These are phyloP conservation scores for Vaccinium macrocarpon DNA, from an alignment of 148 eudicot genomes.

Conservation along the genomic window DNA sequence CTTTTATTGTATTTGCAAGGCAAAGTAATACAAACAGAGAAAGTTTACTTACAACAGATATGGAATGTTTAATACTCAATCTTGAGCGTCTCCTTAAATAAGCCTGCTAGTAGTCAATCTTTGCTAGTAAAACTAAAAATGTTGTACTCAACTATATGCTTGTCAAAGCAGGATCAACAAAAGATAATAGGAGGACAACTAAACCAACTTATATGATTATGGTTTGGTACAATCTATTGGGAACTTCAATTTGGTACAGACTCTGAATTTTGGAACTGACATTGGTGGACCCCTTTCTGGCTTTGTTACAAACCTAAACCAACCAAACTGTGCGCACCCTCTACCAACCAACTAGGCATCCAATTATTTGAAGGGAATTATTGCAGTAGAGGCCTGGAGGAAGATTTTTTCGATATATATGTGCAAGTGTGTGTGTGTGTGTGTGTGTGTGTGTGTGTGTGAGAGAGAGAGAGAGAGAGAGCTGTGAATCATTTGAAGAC, in stretches of 20 bases:
- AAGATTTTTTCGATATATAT: neutral
- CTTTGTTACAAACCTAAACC: slow-evolving; percentile 4
- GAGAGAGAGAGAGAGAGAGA: neutral
- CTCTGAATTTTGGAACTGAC: neutral
- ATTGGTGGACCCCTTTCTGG: neutral
- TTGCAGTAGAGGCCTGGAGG: neutral
- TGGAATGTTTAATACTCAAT: neutral
- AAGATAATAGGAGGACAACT: neutral
- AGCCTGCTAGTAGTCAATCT: neutral
- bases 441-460: no score
- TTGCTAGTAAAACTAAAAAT: neutral
- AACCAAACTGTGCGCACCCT: neutral
- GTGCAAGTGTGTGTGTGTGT: neutral
- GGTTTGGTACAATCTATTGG: neutral
- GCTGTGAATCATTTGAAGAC: slow-evolving; percentile 2
- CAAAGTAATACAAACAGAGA: neutral
- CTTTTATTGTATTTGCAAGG: neutral
- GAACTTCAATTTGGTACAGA: neutral
- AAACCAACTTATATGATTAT: neutral
- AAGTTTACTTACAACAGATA: neutral
- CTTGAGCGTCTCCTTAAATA: neutral
- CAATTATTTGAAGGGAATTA: neutral
- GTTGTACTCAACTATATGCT: neutral
- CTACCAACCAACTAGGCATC: neutral
- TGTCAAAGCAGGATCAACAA: neutral